Percentiles rank a stretch among this genome's conserved stretches.
These are phyloP conservation scores for Pseudogymnoascus sp. DNA, from an alignment of 2,329 filamentous ascomycete genomes.

Conservation along the genomic window DNA sequence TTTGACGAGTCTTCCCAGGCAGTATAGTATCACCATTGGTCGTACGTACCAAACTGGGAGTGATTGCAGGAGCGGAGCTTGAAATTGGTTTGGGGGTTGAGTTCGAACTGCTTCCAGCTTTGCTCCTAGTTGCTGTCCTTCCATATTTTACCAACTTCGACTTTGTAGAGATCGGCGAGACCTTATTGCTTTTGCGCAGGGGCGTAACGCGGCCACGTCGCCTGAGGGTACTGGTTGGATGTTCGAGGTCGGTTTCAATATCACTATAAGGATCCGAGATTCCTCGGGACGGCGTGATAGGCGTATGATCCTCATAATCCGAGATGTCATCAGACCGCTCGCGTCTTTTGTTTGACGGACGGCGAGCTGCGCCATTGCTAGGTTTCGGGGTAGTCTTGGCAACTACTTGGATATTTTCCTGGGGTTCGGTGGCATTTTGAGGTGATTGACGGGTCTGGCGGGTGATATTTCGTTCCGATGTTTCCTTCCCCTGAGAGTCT, in stretches of 20 bases:
- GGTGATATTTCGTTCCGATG: neutral
- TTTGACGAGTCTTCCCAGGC: neutral
- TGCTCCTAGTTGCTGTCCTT: neutral
- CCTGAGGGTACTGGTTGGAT: neutral
- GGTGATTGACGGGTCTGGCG: neutral
- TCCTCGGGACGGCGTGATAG: neutral
- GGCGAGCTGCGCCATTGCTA: neutral
- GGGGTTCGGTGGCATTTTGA: neutral
- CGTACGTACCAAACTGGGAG: neutral
- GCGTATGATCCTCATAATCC: neutral
- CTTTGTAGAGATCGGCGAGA: neutral
- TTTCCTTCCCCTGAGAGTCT: neutral
- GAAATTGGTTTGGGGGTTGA: neutral
- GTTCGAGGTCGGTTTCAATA: neutral
- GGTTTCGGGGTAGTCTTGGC: neutral
- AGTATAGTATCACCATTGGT: neutral
- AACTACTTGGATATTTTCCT: neutral
- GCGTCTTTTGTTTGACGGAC: neutral
- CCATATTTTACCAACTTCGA: neutral
- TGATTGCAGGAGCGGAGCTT: neutral
- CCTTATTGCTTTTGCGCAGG: neutral
- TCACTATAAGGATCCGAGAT: constrained; percentile 4
- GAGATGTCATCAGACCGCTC: neutral
- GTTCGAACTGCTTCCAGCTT: neutral
- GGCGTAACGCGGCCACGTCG: neutral